phyloP scores from a whole-genome alignment of 371 early-diverging fungal genomes.

The Mucor irregularis region DNA sequence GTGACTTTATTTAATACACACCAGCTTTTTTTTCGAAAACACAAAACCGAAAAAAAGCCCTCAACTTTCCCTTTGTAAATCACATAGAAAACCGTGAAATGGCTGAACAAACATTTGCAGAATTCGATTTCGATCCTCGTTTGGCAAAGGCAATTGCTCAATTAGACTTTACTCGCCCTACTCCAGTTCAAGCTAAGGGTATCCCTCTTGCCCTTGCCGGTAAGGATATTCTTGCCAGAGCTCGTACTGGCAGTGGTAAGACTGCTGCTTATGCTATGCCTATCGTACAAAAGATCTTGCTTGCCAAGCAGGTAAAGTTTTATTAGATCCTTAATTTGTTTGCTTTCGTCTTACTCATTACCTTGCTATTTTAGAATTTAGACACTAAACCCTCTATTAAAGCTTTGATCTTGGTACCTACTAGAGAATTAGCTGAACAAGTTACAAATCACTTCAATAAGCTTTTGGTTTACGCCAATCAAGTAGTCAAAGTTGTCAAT shows the following conservation, averaged over 20 bases:
- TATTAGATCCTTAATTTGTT: not conserved
- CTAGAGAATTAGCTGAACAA: conserved; percentile 95
- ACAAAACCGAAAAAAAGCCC: too few species aligned
- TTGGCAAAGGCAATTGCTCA: conserved; percentile 85
- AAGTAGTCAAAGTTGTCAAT: conserved; percentile 69
- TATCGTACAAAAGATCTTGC: conserved; percentile 87
- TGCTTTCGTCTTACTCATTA: not conserved
- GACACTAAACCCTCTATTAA: conserved; percentile 30
- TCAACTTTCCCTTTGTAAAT: too few species aligned
- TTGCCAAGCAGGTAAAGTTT: conserved; percentile 58
- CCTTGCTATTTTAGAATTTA: too few species aligned
- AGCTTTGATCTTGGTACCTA: conserved; percentile 89
- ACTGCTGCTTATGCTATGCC: conserved; percentile 97
- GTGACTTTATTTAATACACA: too few species aligned
- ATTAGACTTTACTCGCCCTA: conserved; percentile 81
- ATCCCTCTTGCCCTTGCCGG: conserved; percentile 96
- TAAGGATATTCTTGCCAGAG: conserved; percentile 95
- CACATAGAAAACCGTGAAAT: too few species aligned
- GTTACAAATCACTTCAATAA: conserved; percentile 76
- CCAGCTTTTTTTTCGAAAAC: too few species aligned
- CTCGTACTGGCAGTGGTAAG: conserved; percentile 99
- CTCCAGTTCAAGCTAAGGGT: conserved; percentile 91
- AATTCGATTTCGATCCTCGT: conserved; percentile 83
- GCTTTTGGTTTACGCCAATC: conserved; percentile 71
- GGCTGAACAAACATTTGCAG: conserved; percentile 52